Evolutionary conservation across 2,329 filamentous ascomycete genomes (phyloP).

Genomic region (Colletotrichum melonis): DNA sequence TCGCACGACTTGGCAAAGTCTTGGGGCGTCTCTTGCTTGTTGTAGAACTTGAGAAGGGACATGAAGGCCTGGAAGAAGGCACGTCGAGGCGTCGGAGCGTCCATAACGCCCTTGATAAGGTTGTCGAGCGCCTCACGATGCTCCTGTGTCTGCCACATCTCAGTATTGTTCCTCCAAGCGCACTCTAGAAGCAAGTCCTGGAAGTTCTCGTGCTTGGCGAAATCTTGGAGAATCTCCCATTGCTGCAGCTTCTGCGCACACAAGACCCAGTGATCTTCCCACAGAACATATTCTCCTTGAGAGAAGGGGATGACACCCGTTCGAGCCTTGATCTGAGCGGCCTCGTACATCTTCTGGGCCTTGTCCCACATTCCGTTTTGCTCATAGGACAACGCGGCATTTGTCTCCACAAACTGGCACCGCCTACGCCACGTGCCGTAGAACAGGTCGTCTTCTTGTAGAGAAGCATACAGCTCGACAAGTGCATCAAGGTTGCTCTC

Average conservation of each 20-base stretch:
- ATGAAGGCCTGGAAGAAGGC: conserved; percentile 99
- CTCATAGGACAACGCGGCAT: conserved; percentile 96
- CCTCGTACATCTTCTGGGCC: conserved; percentile 95
- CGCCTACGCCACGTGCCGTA: conserved; percentile 96
- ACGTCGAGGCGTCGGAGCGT: conserved; percentile 92
- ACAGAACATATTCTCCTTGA: conserved; percentile 97
- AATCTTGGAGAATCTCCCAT: conserved; percentile 98
- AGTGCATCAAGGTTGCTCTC: conserved; percentile 97
- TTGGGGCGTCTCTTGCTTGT: conserved; percentile 80
- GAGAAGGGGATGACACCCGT: conserved; percentile 97
- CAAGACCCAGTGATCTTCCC: conserved; percentile 99
- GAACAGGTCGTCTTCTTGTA: conserved; percentile 97
- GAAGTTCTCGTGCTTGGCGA: conserved; percentile 98
- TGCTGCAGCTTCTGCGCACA: conserved; percentile 98
- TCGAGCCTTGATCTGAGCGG: conserved; percentile 94
- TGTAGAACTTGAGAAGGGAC: conserved; percentile 92
- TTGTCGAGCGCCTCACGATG: conserved; percentile 91
- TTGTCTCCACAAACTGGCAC: conserved; percentile 97
- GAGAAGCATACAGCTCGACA: conserved; percentile 88
- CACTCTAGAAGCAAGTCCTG: conserved; percentile 96
- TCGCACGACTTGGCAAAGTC: conserved; percentile 94
- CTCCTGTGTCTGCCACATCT: conserved; percentile 90
- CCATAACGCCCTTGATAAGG: conserved; percentile 96
- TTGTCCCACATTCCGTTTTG: conserved; percentile 99
- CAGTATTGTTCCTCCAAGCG: conserved; percentile 93